Evolutionary conservation across 257 asterid species (phyloP).

Genomic region (Solanum verrucosum): DNA sequence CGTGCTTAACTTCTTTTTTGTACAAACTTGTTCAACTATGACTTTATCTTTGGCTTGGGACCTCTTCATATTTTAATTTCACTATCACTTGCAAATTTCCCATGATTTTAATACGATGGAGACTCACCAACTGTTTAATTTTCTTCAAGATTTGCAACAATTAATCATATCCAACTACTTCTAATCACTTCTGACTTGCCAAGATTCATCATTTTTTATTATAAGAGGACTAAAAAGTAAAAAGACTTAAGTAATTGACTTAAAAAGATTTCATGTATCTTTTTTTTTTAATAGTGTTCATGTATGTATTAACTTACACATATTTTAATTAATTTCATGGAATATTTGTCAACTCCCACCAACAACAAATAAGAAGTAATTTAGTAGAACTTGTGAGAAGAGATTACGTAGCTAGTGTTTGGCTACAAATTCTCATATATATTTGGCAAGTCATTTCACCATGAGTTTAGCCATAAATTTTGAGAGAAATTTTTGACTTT

Average conservation of each 20-base stretch:
- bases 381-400: neutral
- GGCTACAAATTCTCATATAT: neutral
- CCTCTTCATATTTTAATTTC: neutral
- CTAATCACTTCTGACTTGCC: neutral
- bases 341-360: neutral
- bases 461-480: rapidly evolving
- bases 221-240: neutral
- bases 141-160: neutral
- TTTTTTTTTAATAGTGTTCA: no score
- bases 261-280: neutral
- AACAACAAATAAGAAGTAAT: neutral
- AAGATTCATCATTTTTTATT: neutral
- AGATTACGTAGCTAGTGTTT: neutral
- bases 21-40: neutral
- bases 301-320: no score
- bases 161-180: neutral
- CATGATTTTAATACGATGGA: neutral
- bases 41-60: neutral
- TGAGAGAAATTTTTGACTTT: neutral
- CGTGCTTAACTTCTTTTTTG: constrained; percentile 9
- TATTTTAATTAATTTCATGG: rapidly evolving
- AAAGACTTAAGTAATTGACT: neutral
- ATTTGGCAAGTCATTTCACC: rapidly evolving
- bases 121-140: neutral
- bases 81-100: neutral